Conservation (phyloP, 1,284 basidiomycete species). For the Leccinum pachyderme region DNA sequence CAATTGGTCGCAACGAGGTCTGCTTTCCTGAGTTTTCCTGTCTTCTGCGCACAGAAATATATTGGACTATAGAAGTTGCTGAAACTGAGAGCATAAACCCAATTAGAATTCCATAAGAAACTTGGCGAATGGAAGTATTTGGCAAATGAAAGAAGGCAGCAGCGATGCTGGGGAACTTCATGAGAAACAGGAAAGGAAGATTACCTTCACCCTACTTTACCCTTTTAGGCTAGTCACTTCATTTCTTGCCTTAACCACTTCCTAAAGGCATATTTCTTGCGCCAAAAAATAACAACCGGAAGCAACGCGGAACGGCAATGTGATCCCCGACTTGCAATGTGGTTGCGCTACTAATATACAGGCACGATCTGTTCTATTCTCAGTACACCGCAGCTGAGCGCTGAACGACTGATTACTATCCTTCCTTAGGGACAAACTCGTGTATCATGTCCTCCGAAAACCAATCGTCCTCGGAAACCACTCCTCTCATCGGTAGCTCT, state of each 20-base stretch:
- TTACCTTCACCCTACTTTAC: background rate
- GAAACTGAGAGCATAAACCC: slow-evolving; percentile 72
- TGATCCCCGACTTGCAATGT: background rate
- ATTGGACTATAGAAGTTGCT: slow-evolving; percentile 54
- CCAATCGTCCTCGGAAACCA: slow-evolving; percentile 8
- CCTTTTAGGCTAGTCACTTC: background rate
- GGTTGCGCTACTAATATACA: background rate
- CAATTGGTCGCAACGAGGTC: slow-evolving; percentile 63
- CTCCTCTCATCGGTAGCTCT: slow-evolving; percentile 8
- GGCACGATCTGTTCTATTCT: background rate
- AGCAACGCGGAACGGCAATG: background rate
- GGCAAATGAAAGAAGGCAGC: slow-evolving; percentile 35
- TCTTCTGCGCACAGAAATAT: slow-evolving; percentile 44
- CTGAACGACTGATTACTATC: background rate
- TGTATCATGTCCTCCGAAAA: background rate
- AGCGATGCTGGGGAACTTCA: slow-evolving; percentile 27
- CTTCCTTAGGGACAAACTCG: background rate
- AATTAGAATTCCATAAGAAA: slow-evolving; percentile 65
- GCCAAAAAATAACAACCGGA: background rate
- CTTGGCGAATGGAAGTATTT: slow-evolving; percentile 40
- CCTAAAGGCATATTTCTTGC: background rate
- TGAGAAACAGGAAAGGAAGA: slow-evolving; percentile 1
- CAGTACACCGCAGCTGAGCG: background rate
- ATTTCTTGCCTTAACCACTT: background rate
- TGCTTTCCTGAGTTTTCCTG: slow-evolving; percentile 30